Percentiles rank a stretch among this genome's conserved stretches.
These are phyloP conservation scores for Cantharellus anzutake DNA, from an alignment of 768 basidiomycete species.

Conservation along the genomic window DNA sequence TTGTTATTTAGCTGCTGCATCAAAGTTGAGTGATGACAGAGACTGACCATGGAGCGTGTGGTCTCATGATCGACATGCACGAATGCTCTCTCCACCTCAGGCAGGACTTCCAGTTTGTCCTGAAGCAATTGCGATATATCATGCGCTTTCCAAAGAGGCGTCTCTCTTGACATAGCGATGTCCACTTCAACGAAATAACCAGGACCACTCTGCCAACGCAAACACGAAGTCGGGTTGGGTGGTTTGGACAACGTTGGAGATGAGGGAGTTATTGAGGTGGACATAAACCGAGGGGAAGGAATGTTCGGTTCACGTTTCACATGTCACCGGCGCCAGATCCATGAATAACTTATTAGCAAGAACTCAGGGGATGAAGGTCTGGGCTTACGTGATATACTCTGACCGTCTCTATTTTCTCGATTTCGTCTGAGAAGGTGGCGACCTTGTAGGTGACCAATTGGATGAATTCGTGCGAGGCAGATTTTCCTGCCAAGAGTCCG, in stretches of 20 bases:
- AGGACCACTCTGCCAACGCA: constrained; percentile 3
- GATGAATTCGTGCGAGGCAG: constrained; percentile 78
- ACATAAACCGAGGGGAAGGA: too few relatives aligned
- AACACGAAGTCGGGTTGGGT: too few relatives aligned
- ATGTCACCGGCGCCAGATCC: too few relatives aligned
- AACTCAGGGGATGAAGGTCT: too few relatives aligned
- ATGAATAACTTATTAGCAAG: too few relatives aligned
- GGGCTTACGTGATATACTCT: constrained; percentile 70
- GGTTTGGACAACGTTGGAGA: too few relatives aligned
- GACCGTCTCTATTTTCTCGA: constrained; percentile 77
- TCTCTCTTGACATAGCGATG: constrained; percentile 76
- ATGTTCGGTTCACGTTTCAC: too few relatives aligned
- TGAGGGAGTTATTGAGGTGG: too few relatives aligned
- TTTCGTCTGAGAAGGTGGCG: constrained; percentile 72
- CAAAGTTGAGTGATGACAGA: too few relatives aligned
- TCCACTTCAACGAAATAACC: constrained; percentile 91
- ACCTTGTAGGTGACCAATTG: constrained; percentile 88
- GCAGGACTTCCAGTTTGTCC: constrained; percentile 75
- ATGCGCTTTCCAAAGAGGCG: constrained; percentile 74
- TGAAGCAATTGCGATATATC: constrained; percentile 70
- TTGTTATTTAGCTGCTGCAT: too few relatives aligned
- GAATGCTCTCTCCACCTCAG: constrained; percentile 83
- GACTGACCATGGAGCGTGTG: constrained; percentile 45
- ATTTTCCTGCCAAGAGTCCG: constrained; percentile 73
- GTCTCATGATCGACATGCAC: constrained; percentile 93